These are phyloP conservation scores for Trametes cingulata DNA, from an alignment of 768 basidiomycete genomes.

Conservation along the genomic window DNA sequence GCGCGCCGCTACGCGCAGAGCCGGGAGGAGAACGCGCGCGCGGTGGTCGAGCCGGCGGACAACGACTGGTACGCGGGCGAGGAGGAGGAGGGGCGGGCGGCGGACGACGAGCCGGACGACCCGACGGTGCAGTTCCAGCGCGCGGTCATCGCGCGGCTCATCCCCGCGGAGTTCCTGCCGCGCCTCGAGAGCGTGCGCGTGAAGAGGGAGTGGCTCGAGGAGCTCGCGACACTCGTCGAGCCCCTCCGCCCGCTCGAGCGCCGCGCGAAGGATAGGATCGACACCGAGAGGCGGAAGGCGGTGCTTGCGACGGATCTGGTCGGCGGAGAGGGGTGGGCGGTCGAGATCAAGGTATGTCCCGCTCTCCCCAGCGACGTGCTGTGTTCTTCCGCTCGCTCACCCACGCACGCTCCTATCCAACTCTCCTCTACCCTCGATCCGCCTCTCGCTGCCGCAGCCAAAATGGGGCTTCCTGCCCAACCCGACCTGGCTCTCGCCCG, in stretches of 20 bases:
- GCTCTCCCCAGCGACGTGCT: not conserved
- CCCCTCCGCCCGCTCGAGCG: conserved; percentile 57
- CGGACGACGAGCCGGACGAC: conserved; percentile 42
- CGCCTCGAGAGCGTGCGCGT: conserved; percentile 49
- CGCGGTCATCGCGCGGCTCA: conserved; percentile 61
- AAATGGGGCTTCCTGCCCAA: conserved; percentile 96
- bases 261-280: conserved; percentile 56
- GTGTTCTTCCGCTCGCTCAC: not conserved
- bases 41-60: conserved; percentile 33
- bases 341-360: conserved; percentile 85
- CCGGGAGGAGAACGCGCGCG: too few relatives aligned
- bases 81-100: conserved; percentile 31
- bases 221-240: conserved; percentile 49
- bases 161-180: conserved; percentile 64
- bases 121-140: conserved; percentile 57
- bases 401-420: not conserved
- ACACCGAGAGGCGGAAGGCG: conserved; percentile 53
- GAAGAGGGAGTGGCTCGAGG: conserved; percentile 58
- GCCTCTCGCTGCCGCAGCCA: conserved; percentile 69
- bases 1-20: too few relatives aligned
- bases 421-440: not conserved
- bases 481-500: conserved; percentile 55
- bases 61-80: conserved; percentile 39
- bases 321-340: conserved; percentile 59
- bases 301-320: conserved; percentile 83